Conservation (phyloP, 2,329 filamentous ascomycete genomes). For the Emergomyces africanus region DNA sequence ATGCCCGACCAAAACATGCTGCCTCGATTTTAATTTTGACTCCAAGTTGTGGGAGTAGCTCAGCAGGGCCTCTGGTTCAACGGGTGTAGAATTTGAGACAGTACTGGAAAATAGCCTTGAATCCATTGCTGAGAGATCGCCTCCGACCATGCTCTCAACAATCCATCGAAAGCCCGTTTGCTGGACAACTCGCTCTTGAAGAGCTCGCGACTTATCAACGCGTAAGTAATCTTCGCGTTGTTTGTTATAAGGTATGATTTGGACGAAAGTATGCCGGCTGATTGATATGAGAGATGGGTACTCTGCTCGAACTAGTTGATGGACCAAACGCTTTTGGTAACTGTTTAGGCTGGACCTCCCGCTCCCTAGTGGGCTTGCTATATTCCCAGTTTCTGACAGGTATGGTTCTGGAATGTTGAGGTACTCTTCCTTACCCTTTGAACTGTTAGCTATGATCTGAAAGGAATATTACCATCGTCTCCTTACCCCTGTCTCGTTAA, state of each 20-base stretch:
- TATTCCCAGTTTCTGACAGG: neutral
- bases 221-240: constrained; percentile 21
- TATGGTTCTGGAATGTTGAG: constrained; percentile 34
- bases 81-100: constrained; percentile 9
- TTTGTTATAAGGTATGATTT: constrained; percentile 27
- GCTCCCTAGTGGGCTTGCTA: constrained; percentile 6
- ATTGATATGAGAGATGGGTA: constrained; percentile 34
- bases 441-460: neutral
- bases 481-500: constrained; percentile 14
- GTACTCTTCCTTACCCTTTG: constrained; percentile 19
- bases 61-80: constrained; percentile 12
- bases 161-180: constrained; percentile 35
- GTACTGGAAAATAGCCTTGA: constrained; percentile 20
- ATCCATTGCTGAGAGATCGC: constrained; percentile 26
- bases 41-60: constrained; percentile 22
- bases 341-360: constrained; percentile 30
- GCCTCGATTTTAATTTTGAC: constrained; percentile 31
- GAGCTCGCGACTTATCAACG: constrained; percentile 17
- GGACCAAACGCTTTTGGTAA: constrained; percentile 52
- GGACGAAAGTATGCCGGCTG: constrained; percentile 26
- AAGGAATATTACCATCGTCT: constrained; percentile 1
- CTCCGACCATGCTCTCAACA: constrained; percentile 33
- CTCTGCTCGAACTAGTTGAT: constrained; percentile 53
- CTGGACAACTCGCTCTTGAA: constrained; percentile 19
- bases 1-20: constrained; percentile 46